A percentile compares a stretch with the other conserved stretches of the same genome.
Conservation (phyloP, 208 protist genomes). For the Trypanosoma caninum region DNA sequence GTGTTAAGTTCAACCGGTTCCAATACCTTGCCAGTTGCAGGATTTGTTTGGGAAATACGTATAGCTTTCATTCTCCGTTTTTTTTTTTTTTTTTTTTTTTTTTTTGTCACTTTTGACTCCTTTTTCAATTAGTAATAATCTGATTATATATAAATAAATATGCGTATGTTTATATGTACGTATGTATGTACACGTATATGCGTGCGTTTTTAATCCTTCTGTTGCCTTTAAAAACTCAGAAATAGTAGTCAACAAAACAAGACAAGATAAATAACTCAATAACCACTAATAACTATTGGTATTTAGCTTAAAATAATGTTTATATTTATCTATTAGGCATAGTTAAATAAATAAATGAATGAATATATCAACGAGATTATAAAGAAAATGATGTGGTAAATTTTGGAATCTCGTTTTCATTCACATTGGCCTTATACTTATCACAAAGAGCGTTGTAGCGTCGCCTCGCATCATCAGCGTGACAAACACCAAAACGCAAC, state of each 20-base stretch:
- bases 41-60: constrained; percentile 47
- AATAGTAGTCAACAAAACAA: no score
- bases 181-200: no score
- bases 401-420: constrained; percentile 25
- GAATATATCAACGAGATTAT: constrained; percentile 9
- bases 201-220: no score
- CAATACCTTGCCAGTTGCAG: constrained; percentile 52
- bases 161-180: no score
- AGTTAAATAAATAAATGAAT: constrained; percentile 3
- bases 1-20: constrained; percentile 28
- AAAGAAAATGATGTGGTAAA: constrained; percentile 23
- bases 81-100: constrained; percentile 19
- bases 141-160: no score
- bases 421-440: constrained; percentile 36
- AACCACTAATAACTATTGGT: no score
- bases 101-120: no score
- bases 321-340: neutral
- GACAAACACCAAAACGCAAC: constrained; percentile 50
- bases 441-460: constrained; percentile 51
- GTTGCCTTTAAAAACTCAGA: no score
- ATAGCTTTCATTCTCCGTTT: constrained; percentile 26
- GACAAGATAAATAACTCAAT: no score
- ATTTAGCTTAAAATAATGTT: no score
- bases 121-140: no score
- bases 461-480: constrained; percentile 35